These are phyloP conservation scores for Cytospora piceicola DNA, from an alignment of 2,329 filamentous ascomycete species.

Conservation along the genomic window DNA sequence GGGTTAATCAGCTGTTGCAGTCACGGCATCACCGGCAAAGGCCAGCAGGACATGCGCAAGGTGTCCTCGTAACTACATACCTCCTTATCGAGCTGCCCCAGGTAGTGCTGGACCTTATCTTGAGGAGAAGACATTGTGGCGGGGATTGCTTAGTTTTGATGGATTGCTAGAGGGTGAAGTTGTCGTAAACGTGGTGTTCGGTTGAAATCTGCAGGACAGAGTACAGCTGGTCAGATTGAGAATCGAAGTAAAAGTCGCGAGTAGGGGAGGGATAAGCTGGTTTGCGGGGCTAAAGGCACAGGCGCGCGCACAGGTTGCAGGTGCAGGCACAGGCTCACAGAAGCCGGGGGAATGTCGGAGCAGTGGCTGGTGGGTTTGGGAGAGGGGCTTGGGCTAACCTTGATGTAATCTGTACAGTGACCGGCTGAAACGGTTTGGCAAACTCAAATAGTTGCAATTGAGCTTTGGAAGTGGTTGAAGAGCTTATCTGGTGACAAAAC, in stretches of 20 bases:
- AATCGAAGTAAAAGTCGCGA: slow-evolving; percentile 17
- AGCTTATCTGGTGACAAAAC: neutral
- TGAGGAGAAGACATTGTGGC: slow-evolving; percentile 72
- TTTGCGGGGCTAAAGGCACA: slow-evolving; percentile 24
- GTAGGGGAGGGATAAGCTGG: slow-evolving; percentile 19
- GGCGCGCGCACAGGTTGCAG: no score
- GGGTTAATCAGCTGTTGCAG: slow-evolving; percentile 21
- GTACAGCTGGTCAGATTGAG: slow-evolving; percentile 27
- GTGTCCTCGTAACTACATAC: slow-evolving; percentile 50
- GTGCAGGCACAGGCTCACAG: slow-evolving; percentile 16
- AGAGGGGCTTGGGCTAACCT: slow-evolving; percentile 12
- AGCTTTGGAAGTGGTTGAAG: no score
- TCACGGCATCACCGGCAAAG: neutral
- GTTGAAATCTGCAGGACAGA: slow-evolving; percentile 18
- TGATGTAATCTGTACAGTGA: neutral
- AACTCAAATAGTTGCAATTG: neutral
- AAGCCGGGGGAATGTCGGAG: slow-evolving; percentile 15
- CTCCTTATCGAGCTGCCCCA: slow-evolving; percentile 82
- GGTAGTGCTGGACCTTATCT: slow-evolving; percentile 75
- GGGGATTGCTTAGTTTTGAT: slow-evolving; percentile 21
- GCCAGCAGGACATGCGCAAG: slow-evolving; percentile 12
- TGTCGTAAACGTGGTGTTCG: slow-evolving; percentile 25
- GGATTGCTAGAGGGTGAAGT: slow-evolving; percentile 30
- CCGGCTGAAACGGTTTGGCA: neutral
- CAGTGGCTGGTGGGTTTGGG: slow-evolving; percentile 4